Base-by-base conservation (phyloP, 2,329 filamentous ascomycete species). In the Metarhizium guizhouense region DNA sequence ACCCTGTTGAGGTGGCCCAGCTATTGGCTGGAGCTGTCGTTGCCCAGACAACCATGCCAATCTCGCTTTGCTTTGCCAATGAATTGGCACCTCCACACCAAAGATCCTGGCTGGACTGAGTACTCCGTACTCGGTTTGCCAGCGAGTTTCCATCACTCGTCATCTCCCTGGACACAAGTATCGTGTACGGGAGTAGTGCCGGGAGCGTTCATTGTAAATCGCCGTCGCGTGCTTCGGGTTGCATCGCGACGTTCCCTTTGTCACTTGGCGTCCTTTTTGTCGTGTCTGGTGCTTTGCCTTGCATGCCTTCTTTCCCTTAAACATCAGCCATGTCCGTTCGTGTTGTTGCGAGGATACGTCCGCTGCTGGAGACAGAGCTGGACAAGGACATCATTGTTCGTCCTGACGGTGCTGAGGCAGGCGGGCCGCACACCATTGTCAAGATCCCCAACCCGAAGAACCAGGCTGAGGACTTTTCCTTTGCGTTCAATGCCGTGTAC, bases 381-480 rank as follows among this genome's bases (percentile, higher is more conserved):
- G 88, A 94, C 67, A 87, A 87, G 71, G 93, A 97, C 74, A 81
- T 89, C 58, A 96, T 97, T 63, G 86, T 97, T 62, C 77, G 75
- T 51, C 81, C 84, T 8, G 85, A 85, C 51, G 82, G 79, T 59
- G 80, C 77, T 56, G 81, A 85, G 53, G 74, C 81, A 50, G 81
- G 80, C 61, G 80, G 78, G 61, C 78, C 84, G 20, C 83, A 81
- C 59, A 85, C 79, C 30, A 74, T 95, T 34, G 84, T 97, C 66
- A 87, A 88, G 69, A 95, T 97, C 65, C 93, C 93, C 3, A 96
- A 91, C 67, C 92, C 93, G 0, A 96, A 94, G 76, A 96, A 96
- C 66, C 88, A 90, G 61, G 77, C 81, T 25, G 93, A 97, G 72
- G 88, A 92, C 66, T 97, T 92, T 72, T 91, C 88, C 54, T 99